phyloP scores from a whole-genome alignment of 139 green algal genomes.

The Chlamydomonas eustigma region DNA sequence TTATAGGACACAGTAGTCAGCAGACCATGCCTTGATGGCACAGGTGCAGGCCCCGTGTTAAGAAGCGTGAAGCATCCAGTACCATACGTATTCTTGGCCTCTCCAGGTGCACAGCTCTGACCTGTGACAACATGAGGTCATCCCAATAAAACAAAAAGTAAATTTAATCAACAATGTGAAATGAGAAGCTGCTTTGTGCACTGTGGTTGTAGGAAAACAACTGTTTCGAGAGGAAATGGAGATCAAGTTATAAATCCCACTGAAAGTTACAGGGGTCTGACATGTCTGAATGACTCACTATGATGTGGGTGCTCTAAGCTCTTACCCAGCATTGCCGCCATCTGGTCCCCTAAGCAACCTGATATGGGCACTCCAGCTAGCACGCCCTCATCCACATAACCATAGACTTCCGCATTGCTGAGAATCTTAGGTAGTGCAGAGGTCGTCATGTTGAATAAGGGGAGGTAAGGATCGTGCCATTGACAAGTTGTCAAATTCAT shows the following conservation, averaged over 20 bases:
- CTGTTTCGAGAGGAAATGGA: too few species aligned
- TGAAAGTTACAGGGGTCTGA: too few species aligned
- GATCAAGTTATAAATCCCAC: too few species aligned
- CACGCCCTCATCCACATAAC: conserved; percentile 18
- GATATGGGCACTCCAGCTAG: conserved; percentile 76
- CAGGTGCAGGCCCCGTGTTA: conserved; percentile 74
- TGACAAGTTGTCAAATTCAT: conserved; percentile 79
- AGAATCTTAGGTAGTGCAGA: conserved; percentile 72
- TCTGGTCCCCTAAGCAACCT: conserved; percentile 94
- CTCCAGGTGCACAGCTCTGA: conserved; percentile 71
- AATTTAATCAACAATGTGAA: conserved; percentile 3
- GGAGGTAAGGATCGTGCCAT: conserved; percentile 70
- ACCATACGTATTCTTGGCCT: conserved; percentile 98
- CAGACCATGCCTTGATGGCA: conserved; percentile 80
- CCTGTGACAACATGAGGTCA: conserved; percentile 31
- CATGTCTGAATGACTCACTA: too few species aligned
- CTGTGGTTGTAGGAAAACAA: too few species aligned
- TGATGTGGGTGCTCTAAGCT: too few species aligned
- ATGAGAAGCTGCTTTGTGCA: too few species aligned
- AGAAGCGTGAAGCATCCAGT: conserved; percentile 97
- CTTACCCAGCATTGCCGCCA: conserved; percentile 51
- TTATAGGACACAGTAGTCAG: conserved; percentile 87
- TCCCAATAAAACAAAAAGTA: background rate
- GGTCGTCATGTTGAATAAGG: conserved; percentile 56
- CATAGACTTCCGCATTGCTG: conserved; percentile 70